These are phyloP conservation scores for Fusarium transvaalense DNA, from an alignment of 2,329 filamentous ascomycete genomes.

Conservation along the genomic window DNA sequence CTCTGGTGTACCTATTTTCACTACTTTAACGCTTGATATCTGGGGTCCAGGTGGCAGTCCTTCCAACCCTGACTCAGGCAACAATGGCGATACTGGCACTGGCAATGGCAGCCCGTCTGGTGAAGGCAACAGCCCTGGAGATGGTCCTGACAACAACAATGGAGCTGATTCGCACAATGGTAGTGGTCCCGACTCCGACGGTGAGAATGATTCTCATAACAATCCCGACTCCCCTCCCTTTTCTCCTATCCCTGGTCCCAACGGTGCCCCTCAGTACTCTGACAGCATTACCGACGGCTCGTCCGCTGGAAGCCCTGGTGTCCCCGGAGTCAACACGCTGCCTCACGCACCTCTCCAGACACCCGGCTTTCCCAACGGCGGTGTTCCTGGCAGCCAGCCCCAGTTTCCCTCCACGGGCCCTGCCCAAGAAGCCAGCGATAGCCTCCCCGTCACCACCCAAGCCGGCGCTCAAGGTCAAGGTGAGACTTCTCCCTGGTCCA, in stretches of 20 bases:
- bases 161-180: background rate
- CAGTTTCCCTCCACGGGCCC: constrained; percentile 23
- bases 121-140: constrained; percentile 11
- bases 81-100: constrained; percentile 18
- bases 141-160: constrained; percentile 6
- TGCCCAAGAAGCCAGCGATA: constrained; percentile 37
- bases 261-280: constrained; percentile 44
- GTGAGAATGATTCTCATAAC: constrained; percentile 20
- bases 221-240: constrained; percentile 13
- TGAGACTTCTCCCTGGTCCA: constrained; percentile 29
- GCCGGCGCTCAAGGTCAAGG: constrained; percentile 29
- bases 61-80: constrained; percentile 16
- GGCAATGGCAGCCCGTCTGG: constrained; percentile 10
- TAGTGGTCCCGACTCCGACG: constrained; percentile 15
- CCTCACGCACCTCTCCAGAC: constrained; percentile 32
- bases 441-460: constrained; percentile 38
- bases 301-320: constrained; percentile 32
- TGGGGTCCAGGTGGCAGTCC: constrained; percentile 46
- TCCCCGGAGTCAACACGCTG: constrained; percentile 28
- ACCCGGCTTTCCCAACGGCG: constrained; percentile 23
- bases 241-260: constrained; percentile 29
- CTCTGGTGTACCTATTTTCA: constrained; percentile 49
- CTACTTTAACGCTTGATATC: constrained; percentile 54
- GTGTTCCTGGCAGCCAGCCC: constrained; percentile 21
- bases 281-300: constrained; percentile 28